phyloP scores from a whole-genome alignment of 1,284 basidiomycete species.

The Amylostereum areolatum region DNA sequence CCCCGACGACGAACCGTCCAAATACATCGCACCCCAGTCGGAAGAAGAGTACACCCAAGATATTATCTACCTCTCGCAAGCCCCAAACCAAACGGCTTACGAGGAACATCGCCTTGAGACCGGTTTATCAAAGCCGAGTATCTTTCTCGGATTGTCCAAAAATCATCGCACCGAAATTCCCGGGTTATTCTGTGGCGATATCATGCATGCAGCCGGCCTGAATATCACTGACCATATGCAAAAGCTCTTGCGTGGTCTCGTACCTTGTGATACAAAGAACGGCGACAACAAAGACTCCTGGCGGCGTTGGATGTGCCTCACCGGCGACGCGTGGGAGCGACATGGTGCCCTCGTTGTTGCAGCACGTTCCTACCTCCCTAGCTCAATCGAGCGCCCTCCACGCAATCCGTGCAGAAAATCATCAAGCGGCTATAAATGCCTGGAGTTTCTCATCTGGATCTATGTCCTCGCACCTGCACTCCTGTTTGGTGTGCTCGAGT shows the following conservation, averaged over 20 bases:
- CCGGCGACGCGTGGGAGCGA: slow-evolving; percentile 10
- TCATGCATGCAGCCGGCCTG: slow-evolving; percentile 18
- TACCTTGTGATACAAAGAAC: slow-evolving; percentile 8
- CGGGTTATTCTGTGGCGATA: slow-evolving; percentile 12
- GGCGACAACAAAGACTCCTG: slow-evolving; percentile 11
- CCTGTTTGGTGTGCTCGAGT: slow-evolving; percentile 9
- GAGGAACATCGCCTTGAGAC: neutral
- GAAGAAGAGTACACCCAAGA: neutral
- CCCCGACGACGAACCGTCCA: neutral
- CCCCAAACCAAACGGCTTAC: neutral
- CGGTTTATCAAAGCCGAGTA: slow-evolving; percentile 1
- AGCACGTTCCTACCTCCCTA: slow-evolving; percentile 16
- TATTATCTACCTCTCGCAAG: neutral
- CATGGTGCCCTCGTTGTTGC: slow-evolving; percentile 14
- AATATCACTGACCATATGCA: slow-evolving; percentile 17
- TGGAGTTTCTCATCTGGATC: slow-evolving; percentile 19
- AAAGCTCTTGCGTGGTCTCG: slow-evolving; percentile 13
- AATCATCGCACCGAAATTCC: slow-evolving; percentile 9
- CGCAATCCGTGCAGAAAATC: slow-evolving; percentile 25
- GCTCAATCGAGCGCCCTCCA: slow-evolving; percentile 22
- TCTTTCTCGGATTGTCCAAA: slow-evolving; percentile 6
- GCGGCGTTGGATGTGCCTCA: too few relatives aligned
- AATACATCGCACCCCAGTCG: neutral
- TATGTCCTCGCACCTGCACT: slow-evolving; percentile 17
- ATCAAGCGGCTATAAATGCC: slow-evolving; percentile 24